Evolutionary conservation across 352 stramenopile species (phyloP).

Genomic region (Globisporangium rhizosaccharum): DNA sequence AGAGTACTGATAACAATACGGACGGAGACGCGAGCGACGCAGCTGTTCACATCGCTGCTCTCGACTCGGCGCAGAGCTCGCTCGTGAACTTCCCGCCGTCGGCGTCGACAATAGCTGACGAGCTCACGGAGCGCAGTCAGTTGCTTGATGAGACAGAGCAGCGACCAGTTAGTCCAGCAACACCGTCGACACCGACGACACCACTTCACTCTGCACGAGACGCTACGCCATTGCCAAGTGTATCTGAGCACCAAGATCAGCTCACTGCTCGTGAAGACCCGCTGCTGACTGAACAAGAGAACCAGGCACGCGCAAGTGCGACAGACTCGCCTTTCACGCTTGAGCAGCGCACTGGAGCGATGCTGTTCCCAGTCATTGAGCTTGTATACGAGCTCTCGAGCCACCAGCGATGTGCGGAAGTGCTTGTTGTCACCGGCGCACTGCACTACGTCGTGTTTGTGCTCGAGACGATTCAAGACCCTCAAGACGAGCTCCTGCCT

Average conservation of each 20-base stretch:
- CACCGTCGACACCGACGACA: conserved; percentile 6
- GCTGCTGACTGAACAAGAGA: not conserved
- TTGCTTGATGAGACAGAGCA: conserved; percentile 1
- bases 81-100: not conserved
- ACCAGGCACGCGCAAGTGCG: not conserved
- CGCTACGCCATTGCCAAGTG: not conserved
- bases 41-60: not conserved
- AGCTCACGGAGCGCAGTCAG: not conserved
- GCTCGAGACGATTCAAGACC: conserved; percentile 40
- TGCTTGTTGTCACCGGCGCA: conserved; percentile 52
- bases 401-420: conserved; percentile 59
- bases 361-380: conserved; percentile 61
- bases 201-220: conserved; percentile 7
- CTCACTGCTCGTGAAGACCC: not conserved
- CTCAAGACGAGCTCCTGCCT: conserved; percentile 63
- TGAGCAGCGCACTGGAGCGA: conserved; percentile 14
- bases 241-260: not conserved
- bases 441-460: conserved; percentile 69
- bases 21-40: not conserved
- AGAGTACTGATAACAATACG: conserved; percentile 27
- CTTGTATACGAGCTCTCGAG: conserved; percentile 63
- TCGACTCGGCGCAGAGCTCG: not conserved
- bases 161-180: conserved; percentile 4
- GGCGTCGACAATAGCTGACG: not conserved
- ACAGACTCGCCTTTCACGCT: not conserved